These are phyloP conservation scores for Phytophthora palmivora DNA, from an alignment of 352 stramenopile species.

Conservation along the genomic window DNA sequence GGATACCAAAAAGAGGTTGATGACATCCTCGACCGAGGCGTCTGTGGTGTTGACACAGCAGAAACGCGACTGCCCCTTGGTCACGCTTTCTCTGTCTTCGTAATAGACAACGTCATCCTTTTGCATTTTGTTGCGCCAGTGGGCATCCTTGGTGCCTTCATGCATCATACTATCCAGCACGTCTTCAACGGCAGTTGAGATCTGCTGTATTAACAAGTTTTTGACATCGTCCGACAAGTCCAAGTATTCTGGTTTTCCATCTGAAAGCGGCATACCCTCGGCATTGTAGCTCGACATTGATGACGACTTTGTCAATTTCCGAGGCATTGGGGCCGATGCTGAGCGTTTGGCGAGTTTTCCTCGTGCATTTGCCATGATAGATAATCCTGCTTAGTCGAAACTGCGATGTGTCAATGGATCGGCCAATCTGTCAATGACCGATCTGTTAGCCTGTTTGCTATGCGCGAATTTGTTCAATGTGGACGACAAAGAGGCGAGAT, in stretches of 20 bases:
- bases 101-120: constrained; percentile 52
- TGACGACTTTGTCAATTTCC: constrained; percentile 15
- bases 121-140: constrained; percentile 40
- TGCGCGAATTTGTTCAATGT: constrained; percentile 21
- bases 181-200: constrained; percentile 39
- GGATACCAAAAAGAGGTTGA: constrained; percentile 44
- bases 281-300: constrained; percentile 33
- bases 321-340: constrained; percentile 18
- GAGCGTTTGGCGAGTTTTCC: constrained; percentile 23
- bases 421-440: constrained; percentile 28
- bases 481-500: constrained; percentile 8
- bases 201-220: constrained; percentile 37
- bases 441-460: constrained; percentile 15
- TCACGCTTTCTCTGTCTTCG: constrained; percentile 39
- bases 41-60: constrained; percentile 41
- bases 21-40: constrained; percentile 47
- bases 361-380: constrained; percentile 20
- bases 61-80: constrained; percentile 43
- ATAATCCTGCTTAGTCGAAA: constrained; percentile 18
- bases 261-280: constrained; percentile 9
- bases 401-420: constrained; percentile 18
- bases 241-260: constrained; percentile 21
- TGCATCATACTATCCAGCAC: constrained; percentile 49
- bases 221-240: constrained; percentile 34
- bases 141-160: constrained; percentile 30